Conservation (phyloP, 257 asterid species). For the Oldenlandia corymbosa region DNA sequence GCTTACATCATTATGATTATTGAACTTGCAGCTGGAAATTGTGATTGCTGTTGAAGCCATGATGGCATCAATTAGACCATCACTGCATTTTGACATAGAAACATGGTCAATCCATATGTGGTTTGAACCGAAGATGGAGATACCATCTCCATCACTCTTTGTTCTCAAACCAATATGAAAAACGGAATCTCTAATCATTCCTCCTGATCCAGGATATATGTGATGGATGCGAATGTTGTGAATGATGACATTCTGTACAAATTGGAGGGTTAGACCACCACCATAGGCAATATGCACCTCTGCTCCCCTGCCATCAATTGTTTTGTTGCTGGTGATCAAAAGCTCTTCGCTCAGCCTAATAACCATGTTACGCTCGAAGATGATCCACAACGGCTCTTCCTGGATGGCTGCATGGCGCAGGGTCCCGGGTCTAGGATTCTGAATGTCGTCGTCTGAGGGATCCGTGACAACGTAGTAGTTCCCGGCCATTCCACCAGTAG, state of each 20-base stretch:
- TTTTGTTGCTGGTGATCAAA: slow-evolving; percentile 50
- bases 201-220: slow-evolving; percentile 43
- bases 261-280: slow-evolving; percentile 68
- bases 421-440: slow-evolving; percentile 46
- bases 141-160: slow-evolving; percentile 69
- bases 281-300: slow-evolving; percentile 65
- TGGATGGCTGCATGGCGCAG: slow-evolving; percentile 52
- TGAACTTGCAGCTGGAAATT: slow-evolving; percentile 84
- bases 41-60: slow-evolving; percentile 86
- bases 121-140: slow-evolving; percentile 47
- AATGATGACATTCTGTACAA: slow-evolving; percentile 54
- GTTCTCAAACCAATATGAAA: slow-evolving; percentile 59
- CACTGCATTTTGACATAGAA: slow-evolving; percentile 42
- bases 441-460: slow-evolving; percentile 29
- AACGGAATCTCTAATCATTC: slow-evolving; percentile 52
- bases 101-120: slow-evolving; percentile 72
- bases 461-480: slow-evolving; percentile 39
- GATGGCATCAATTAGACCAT: slow-evolving; percentile 74
- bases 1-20: slow-evolving; percentile 70
- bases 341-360: slow-evolving; percentile 50
- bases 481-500: slow-evolving; percentile 52
- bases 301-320: slow-evolving; percentile 70
- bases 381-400: slow-evolving; percentile 55
- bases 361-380: slow-evolving; percentile 34
- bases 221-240: slow-evolving; percentile 59